Evolutionary conservation across 768 basidiomycete genomes (phyloP).

Genomic region (Pseudohyphozyma bogoriensis): DNA sequence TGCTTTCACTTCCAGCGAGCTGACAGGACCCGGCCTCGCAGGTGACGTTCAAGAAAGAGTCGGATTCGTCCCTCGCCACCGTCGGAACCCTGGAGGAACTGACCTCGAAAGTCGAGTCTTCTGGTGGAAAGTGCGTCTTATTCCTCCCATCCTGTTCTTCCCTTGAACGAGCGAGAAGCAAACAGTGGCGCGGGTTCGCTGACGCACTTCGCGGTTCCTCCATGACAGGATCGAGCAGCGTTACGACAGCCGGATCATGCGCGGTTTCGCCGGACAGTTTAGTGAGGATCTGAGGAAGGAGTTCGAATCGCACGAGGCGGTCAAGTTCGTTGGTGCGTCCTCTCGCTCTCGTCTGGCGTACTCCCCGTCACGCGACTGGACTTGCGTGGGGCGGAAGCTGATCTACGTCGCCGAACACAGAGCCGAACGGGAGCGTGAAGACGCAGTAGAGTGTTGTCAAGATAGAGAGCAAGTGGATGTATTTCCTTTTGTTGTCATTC

Average conservation of each 20-base stretch:
- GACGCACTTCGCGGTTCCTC: neutral
- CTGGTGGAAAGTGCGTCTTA: slow-evolving; percentile 16
- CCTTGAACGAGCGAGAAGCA: no score
- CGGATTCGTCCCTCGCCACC: slow-evolving; percentile 5
- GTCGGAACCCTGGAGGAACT: slow-evolving; percentile 12
- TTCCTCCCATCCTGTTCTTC: neutral
- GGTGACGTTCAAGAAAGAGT: slow-evolving; percentile 22
- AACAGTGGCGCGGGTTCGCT: no score
- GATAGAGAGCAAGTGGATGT: no score
- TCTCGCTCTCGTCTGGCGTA: no score
- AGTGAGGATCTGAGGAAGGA: slow-evolving; percentile 24
- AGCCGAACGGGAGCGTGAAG: no score
- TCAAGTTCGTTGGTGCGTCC: slow-evolving; percentile 23
- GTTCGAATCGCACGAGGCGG: slow-evolving; percentile 20
- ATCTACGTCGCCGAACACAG: no score
- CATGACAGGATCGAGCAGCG: slow-evolving; percentile 12
- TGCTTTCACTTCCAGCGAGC: neutral
- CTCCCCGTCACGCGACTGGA: no score
- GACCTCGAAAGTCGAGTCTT: slow-evolving; percentile 1
- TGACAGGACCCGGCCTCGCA: neutral
- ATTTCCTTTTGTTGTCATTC: no score
- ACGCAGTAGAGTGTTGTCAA: no score
- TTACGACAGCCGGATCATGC: slow-evolving; percentile 15
- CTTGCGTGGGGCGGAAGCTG: no score
- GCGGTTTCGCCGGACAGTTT: slow-evolving; percentile 24